Evolutionary conservation across 1,284 basidiomycete species (phyloP).

Genomic region (Heterobasidion parviporum): DNA sequence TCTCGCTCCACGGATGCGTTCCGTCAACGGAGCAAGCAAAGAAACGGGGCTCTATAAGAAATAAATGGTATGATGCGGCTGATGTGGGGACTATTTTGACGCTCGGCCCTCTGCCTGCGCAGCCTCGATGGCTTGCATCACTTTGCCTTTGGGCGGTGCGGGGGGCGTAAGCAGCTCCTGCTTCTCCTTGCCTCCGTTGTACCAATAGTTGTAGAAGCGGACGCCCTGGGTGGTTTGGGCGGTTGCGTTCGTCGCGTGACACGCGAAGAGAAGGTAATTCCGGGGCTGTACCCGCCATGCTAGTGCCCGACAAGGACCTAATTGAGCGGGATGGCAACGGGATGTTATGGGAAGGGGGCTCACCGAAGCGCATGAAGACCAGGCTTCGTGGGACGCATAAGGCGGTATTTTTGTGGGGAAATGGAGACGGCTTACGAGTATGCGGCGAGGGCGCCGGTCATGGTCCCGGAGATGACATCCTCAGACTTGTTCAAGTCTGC

Average conservation of each 20-base stretch:
- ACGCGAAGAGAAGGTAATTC: constrained; percentile 91
- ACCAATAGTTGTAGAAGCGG: constrained; percentile 87
- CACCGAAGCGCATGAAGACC: constrained; percentile 94
- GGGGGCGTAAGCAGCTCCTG: constrained; percentile 31
- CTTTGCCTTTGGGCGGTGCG: constrained; percentile 24
- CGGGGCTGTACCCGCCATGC: constrained; percentile 93
- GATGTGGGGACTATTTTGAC: background rate
- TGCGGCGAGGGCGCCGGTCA: constrained; percentile 82
- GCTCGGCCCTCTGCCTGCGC: constrained; percentile 27
- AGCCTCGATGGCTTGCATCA: constrained; percentile 41
- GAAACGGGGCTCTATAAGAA: too few species aligned
- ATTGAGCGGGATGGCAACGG: background rate
- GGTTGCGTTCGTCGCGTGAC: constrained; percentile 85
- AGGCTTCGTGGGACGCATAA: constrained; percentile 37
- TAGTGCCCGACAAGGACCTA: constrained; percentile 18
- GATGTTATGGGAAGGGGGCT: background rate
- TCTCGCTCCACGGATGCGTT: too few species aligned
- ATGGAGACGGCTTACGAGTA: constrained; percentile 69
- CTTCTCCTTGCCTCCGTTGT: constrained; percentile 69
- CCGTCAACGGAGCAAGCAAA: too few species aligned
- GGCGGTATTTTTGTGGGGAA: background rate
- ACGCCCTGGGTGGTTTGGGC: constrained; percentile 79
- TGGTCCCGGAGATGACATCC: constrained; percentile 90
- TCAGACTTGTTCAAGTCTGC: constrained; percentile 89
- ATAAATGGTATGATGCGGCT: too few species aligned